Evolutionary conservation across 2,329 filamentous ascomycete species (phyloP), one percentile per base, ranked within the genome.

Genomic region (Verticillium dahliae): DNA sequence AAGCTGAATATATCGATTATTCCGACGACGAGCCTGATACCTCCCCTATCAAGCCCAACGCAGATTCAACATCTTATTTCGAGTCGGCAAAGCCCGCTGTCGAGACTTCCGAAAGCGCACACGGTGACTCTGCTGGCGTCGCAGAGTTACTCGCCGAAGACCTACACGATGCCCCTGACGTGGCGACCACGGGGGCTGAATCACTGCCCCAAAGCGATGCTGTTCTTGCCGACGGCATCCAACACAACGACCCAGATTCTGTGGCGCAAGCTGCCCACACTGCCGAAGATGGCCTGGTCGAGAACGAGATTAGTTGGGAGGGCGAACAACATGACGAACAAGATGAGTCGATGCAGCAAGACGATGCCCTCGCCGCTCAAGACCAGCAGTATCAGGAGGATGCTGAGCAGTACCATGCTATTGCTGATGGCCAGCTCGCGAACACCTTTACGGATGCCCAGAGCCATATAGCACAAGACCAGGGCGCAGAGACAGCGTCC

Each of bases 1-100:
- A 58, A 7, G 62, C 65, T 6, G 63, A 65, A 34, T 62, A 61
- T 35, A 62, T 65, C 11, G 63, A 65, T 37, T 65, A 65, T 38
- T 65, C 65, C 15, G 63, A 63, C 52, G 63, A 63, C 52, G 65
- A 65, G 31, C 39, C 62, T 39, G 35, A 37, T 13, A 41, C 22
- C 35, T 58, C 22, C 4, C 56, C 35, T 11, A 31, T 38, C 56
- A 38, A 39, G 22, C 27, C 56, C 22, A 52, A n/a, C 10, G n/a
- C 45, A 11, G 45, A 52, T 4, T 52, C 45, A 18, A 52, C 45
- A 22, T 52, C 45, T 4, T 52, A 52, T 22, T 52, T 52, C 18
- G 45, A 52, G 9, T 52, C 45, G 18, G 45, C 18, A 52, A n/a
- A 27, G 45, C 45, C 45, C n/a, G 13, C n/a, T 18, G 45, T 13